A percentile compares a stretch with the other conserved stretches of the same genome.
Evolutionary conservation across 305 asterid species (phyloP).

Genomic region (Fraxinus xanthoxyloides): DNA sequence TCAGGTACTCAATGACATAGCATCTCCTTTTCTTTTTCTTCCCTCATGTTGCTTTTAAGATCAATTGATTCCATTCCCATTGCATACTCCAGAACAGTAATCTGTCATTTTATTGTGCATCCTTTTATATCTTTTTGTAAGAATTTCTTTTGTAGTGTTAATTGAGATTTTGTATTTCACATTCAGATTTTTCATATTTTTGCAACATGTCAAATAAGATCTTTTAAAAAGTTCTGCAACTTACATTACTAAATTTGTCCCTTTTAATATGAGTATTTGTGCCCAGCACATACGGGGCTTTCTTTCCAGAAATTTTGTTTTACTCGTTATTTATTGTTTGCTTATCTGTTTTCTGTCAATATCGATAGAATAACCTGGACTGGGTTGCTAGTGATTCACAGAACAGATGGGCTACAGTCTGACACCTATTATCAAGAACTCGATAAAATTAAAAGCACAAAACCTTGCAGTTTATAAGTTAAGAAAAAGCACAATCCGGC

Average conservation of each 20-base stretch:
- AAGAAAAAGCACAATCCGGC: neutral
- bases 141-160: neutral
- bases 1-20: constrained; percentile 14
- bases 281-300: neutral
- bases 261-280: neutral
- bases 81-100: neutral
- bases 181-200: neutral
- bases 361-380: neutral
- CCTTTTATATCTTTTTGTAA: neutral
- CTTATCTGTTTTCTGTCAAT: neutral
- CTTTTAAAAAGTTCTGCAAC: neutral
- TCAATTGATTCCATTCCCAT: neutral
- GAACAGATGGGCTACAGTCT: neutral
- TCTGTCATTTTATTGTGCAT: neutral
- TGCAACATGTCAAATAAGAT: neutral
- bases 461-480: neutral
- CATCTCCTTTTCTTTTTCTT: neutral
- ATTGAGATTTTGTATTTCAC: neutral
- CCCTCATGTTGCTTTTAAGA: neutral
- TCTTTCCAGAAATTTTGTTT: neutral
- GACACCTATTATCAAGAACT: neutral
- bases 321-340: neutral
- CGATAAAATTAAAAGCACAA: neutral
- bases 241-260: neutral
- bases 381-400: neutral